Percentiles rank a stretch among this genome's conserved stretches.
Conservation (phyloP, 331 rosid genomes). For the Spiraea crenata region DNA sequence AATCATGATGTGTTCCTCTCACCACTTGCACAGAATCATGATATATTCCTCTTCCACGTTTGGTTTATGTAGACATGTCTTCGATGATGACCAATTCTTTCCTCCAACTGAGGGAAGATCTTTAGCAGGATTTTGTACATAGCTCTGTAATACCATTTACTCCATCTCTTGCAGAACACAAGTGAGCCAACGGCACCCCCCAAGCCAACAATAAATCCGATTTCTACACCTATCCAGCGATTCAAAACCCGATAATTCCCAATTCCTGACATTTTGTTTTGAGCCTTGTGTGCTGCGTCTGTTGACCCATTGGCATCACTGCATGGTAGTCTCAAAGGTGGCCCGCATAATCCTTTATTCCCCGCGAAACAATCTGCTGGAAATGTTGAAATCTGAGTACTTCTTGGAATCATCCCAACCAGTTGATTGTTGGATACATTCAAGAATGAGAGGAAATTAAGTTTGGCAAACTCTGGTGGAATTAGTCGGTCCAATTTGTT, state of each 20-base stretch:
- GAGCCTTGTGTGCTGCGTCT: not conserved
- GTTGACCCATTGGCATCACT: not conserved
- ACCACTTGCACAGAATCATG: no score
- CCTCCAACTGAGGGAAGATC: no score
- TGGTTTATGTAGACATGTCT: no score
- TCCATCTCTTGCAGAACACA: no score
- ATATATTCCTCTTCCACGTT: no score
- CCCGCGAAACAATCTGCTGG: slow-evolving; percentile 12
- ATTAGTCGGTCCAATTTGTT: slow-evolving; percentile 48
- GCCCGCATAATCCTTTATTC: slow-evolving; percentile 54
- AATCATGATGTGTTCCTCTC: no score
- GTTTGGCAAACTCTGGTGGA: slow-evolving; percentile 31
- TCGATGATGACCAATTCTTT: no score
- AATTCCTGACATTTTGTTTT: not conserved
- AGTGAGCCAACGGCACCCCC: slow-evolving; percentile 46
- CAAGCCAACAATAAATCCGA: slow-evolving; percentile 58
- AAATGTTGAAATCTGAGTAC: slow-evolving; percentile 58
- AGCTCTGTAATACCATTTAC: no score
- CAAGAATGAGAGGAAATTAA: slow-evolving; percentile 49
- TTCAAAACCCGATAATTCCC: slow-evolving; percentile 26
- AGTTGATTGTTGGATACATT: slow-evolving; percentile 53
- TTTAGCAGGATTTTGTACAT: no score
- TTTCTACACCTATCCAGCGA: slow-evolving; percentile 57
- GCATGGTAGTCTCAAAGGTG: not conserved
- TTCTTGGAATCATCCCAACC: slow-evolving; percentile 39